Evolutionary conservation across 1,284 basidiomycete species (phyloP).

Genomic region (Pyrrhoderma noxium): DNA sequence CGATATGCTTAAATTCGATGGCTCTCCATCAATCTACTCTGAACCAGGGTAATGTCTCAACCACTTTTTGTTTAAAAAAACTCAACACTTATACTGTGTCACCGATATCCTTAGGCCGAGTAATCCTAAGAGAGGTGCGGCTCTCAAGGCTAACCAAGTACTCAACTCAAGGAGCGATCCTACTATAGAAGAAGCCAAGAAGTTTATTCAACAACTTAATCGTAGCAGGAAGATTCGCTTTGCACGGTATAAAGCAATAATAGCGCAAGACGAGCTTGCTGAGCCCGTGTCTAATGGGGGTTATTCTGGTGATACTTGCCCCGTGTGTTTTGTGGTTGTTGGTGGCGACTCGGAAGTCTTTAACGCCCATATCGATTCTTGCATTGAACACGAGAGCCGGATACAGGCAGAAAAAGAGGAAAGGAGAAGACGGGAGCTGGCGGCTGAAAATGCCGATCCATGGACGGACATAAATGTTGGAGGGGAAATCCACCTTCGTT

Average conservation of each 20-base stretch:
- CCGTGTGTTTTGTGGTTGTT: constrained; percentile 52
- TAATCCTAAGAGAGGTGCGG: constrained; percentile 49
- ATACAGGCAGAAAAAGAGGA: constrained; percentile 35
- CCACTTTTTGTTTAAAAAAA: constrained; percentile 20
- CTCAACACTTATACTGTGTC: constrained; percentile 14
- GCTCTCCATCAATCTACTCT: constrained; percentile 39
- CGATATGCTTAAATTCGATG: constrained; percentile 53
- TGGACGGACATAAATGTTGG: constrained; percentile 26
- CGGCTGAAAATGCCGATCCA: constrained; percentile 27
- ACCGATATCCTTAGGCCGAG: constrained; percentile 28
- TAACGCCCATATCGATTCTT: constrained; percentile 71
- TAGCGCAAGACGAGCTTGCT: constrained; percentile 43
- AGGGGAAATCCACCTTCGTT: constrained; percentile 4
- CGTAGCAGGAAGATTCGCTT: constrained; percentile 59
- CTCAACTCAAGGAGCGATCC: constrained; percentile 30
- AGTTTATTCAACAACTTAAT: constrained; percentile 50
- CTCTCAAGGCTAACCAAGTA: constrained; percentile 54
- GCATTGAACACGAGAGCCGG: constrained; percentile 50
- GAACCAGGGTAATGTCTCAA: constrained; percentile 30
- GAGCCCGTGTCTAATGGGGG: constrained; percentile 22
- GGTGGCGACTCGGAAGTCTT: constrained; percentile 62
- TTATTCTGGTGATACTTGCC: constrained; percentile 43
- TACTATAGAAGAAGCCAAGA: constrained; percentile 39
- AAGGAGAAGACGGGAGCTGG: constrained; percentile 26
- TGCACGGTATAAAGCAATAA: constrained; percentile 53